A percentile compares a stretch with the other conserved stretches of the same genome.
Evolutionary conservation across 495 filamentous ascomycete species (phyloP).

Genomic region (Podospora didyma): DNA sequence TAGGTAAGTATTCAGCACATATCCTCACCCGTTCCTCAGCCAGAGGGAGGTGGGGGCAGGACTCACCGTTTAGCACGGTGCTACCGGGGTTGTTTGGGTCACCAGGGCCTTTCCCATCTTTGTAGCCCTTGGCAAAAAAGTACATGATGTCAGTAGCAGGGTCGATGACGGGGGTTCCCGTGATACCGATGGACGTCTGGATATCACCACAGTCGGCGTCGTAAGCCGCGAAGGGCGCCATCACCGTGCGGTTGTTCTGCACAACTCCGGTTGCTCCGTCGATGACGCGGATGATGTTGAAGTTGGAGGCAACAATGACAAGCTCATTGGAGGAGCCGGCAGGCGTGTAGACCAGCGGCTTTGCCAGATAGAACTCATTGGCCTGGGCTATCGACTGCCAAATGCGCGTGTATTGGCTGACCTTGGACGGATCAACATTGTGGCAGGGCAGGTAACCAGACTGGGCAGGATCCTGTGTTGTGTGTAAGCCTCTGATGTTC

Average conservation of each 20-base stretch:
- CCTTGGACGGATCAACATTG: conserved; percentile 14
- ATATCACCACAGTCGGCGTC: conserved; percentile 48
- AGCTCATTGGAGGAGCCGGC: conserved; percentile 32
- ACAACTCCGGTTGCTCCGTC: conserved; percentile 44
- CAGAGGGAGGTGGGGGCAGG: too few species aligned
- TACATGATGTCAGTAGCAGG: conserved; percentile 42
- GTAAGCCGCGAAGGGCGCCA: conserved; percentile 40
- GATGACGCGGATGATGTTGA: conserved; percentile 45
- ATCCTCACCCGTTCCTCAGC: not conserved
- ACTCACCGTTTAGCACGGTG: conserved; percentile 7
- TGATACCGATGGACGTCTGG: conserved; percentile 40
- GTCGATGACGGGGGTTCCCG: conserved; percentile 47
- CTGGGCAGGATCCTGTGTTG: conserved; percentile 4
- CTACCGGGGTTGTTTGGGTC: conserved; percentile 10
- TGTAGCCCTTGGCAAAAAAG: conserved; percentile 34
- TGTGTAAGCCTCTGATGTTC: not conserved
- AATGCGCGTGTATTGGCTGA: conserved; percentile 6
- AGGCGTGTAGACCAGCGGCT: conserved; percentile 46
- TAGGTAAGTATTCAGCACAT: not conserved
- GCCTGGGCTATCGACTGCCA: conserved; percentile 5
- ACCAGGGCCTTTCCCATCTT: not conserved
- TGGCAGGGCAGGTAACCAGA: conserved; percentile 15
- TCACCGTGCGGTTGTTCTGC: conserved; percentile 33
- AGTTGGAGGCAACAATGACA: conserved; percentile 42
- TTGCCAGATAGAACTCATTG: conserved; percentile 39